These are phyloP conservation scores for Candolleomyces eurysporus DNA, from an alignment of 768 basidiomycete genomes.

Conservation along the genomic window DNA sequence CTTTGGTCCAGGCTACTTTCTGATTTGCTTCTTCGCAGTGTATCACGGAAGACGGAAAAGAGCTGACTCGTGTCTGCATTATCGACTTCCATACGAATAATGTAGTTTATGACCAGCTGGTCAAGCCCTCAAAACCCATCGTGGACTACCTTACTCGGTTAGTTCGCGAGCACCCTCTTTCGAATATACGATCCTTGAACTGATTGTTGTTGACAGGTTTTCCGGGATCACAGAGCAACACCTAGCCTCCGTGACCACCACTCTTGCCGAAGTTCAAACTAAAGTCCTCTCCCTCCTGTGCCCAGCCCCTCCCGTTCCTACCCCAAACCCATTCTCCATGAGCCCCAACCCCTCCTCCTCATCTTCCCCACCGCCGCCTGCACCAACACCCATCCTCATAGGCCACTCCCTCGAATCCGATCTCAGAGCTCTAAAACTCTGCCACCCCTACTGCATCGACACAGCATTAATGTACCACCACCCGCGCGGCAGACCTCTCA, in stretches of 20 bases:
- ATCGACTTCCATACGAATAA: constrained; percentile 73
- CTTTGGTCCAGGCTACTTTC: background rate
- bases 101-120: constrained; percentile 85
- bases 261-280: constrained; percentile 74
- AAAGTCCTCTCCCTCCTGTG: constrained; percentile 65
- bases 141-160: constrained; percentile 91
- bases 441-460: constrained; percentile 87
- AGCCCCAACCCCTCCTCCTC: constrained; percentile 3
- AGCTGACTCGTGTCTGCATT: constrained; percentile 81
- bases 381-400: constrained; percentile 73
- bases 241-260: constrained; percentile 69
- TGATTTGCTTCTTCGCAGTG: constrained; percentile 49
- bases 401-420: constrained; percentile 98
- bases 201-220: constrained; percentile 52
- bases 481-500: constrained; percentile 89
- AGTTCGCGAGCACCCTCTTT: constrained; percentile 8
- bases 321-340: constrained; percentile 43
- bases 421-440: constrained; percentile 81
- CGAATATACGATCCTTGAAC: background rate
- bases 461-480: constrained; percentile 90
- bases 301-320: constrained; percentile 22
- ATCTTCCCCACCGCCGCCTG: constrained; percentile 20
- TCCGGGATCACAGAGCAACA: constrained; percentile 87
- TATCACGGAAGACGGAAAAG: constrained; percentile 85
- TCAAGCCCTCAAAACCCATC: constrained; percentile 83